phyloP scores from a whole-genome alignment of 352 stramenopile genomes.

The Pythium sukuiense region DNA sequence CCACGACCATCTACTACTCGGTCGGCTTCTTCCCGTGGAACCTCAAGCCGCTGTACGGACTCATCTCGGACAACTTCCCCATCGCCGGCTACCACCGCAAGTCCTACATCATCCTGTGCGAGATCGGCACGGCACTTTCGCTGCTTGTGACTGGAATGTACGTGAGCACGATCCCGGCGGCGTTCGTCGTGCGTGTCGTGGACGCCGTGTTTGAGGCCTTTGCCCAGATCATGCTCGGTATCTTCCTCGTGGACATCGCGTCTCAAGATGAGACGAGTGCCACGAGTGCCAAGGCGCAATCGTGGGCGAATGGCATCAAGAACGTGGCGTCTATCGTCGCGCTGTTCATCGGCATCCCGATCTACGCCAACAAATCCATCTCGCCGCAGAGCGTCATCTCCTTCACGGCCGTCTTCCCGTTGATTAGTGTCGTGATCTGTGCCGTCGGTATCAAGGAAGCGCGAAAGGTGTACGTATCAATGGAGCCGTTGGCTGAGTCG shows the following conservation, averaged over 20 bases:
- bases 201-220: conserved; percentile 77
- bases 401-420: conserved; percentile 59
- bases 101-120: conserved; percentile 79
- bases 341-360: conserved; percentile 58
- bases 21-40: conserved; percentile 86
- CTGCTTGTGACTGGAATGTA: conserved; percentile 56
- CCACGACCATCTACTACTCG: conserved; percentile 80
- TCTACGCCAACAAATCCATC: conserved; percentile 63
- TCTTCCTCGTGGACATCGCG: conserved; percentile 71
- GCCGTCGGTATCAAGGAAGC: conserved; percentile 49
- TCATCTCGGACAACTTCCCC: conserved; percentile 74
- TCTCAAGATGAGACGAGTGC: conserved; percentile 50
- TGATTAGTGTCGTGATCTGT: conserved; percentile 53
- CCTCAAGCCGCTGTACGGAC: conserved; percentile 80
- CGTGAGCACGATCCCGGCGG: conserved; percentile 52
- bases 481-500: conserved; percentile 5
- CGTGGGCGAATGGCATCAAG: conserved; percentile 67
- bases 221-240: conserved; percentile 78
- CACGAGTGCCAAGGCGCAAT: conserved; percentile 65
- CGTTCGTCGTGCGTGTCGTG: conserved; percentile 68
- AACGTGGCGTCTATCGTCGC: conserved; percentile 65
- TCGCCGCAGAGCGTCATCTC: conserved; percentile 52
- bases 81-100: conserved; percentile 78
- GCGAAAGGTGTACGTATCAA: conserved; percentile 8
- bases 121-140: conserved; percentile 53